Evolutionary conservation across 2,329 filamentous ascomycete genomes (phyloP).

Genomic region (Colletotrichum truncatum): DNA sequence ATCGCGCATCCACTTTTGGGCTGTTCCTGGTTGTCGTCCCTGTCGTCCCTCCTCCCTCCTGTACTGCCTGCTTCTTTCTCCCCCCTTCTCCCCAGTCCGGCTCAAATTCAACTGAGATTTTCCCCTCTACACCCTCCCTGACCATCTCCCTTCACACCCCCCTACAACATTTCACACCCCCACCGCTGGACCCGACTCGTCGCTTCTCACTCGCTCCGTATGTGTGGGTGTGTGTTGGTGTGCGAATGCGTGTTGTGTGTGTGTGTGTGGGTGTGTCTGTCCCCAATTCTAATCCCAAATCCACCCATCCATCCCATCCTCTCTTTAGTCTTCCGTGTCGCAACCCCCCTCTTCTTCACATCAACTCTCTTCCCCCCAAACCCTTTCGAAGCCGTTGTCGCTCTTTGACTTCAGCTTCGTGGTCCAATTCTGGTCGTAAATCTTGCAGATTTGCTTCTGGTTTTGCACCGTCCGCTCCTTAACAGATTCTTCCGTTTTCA

Average conservation of each 20-base stretch:
- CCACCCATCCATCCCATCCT: slow-evolving; percentile 30
- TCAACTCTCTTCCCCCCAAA: slow-evolving; percentile 41
- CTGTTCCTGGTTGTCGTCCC: slow-evolving; percentile 2
- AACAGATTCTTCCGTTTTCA: slow-evolving; percentile 30
- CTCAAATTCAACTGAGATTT: slow-evolving; percentile 25
- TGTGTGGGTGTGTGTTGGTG: slow-evolving; percentile 6
- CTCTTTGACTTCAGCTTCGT: slow-evolving; percentile 41
- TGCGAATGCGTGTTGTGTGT: not conserved
- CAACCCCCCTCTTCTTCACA: slow-evolving; percentile 36
- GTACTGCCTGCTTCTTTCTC: not conserved
- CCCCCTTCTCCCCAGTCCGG: slow-evolving; percentile 6
- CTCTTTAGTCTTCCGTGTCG: slow-evolving; percentile 32
- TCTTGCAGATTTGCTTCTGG: slow-evolving; percentile 62
- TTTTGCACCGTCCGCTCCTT: slow-evolving; percentile 48
- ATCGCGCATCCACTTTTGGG: slow-evolving; percentile 7
- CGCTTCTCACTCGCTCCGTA: slow-evolving; percentile 17
- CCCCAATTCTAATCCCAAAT: slow-evolving; percentile 31
- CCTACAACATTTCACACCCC: slow-evolving; percentile 13
- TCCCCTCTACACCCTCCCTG: slow-evolving; percentile 18
- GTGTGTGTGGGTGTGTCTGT: slow-evolving; percentile 21
- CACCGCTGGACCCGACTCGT: slow-evolving; percentile 27
- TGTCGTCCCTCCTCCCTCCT: slow-evolving; percentile 1
- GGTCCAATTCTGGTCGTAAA: slow-evolving; percentile 67
- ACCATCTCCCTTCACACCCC: not conserved
- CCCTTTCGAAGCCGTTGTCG: slow-evolving; percentile 34